phyloP scores from a whole-genome alignment of 257 asterid genomes.

The Capsicum rhomboideum region DNA sequence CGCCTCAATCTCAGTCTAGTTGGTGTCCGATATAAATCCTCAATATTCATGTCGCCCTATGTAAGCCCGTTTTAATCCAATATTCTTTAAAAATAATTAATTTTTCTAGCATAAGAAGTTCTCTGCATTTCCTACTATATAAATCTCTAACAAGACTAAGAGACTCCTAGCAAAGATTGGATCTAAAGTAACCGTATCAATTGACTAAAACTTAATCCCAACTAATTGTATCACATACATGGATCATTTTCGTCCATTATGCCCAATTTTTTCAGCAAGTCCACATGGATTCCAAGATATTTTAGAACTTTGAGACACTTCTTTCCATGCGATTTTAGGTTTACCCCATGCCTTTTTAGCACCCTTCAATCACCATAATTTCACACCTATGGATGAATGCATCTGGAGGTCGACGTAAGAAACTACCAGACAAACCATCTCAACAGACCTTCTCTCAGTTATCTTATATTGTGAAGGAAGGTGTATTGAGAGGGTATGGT shows the following conservation, averaged over 20 bases:
- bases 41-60: not conserved
- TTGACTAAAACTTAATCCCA: not conserved
- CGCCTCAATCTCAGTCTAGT: not conserved
- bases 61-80: not conserved
- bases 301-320: not conserved
- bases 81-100: too few relatives aligned
- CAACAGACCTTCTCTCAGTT: not conserved
- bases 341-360: not conserved
- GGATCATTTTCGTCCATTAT: not conserved
- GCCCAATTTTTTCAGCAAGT: not conserved
- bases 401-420: not conserved
- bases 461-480: not conserved
- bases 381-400: not conserved
- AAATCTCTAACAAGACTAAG: not conserved
- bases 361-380: not conserved
- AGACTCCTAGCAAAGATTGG: not conserved
- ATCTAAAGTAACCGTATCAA: not conserved
- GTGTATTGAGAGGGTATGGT: not conserved
- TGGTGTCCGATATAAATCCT: not conserved
- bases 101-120: not conserved
- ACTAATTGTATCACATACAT: not conserved
- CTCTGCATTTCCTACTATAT: not conserved
- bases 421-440: not conserved
- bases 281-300: not conserved
- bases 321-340: not conserved